Base-by-base conservation (phyloP, 108 stramenopile genomes). In the Skeletonema marinoi region DNA sequence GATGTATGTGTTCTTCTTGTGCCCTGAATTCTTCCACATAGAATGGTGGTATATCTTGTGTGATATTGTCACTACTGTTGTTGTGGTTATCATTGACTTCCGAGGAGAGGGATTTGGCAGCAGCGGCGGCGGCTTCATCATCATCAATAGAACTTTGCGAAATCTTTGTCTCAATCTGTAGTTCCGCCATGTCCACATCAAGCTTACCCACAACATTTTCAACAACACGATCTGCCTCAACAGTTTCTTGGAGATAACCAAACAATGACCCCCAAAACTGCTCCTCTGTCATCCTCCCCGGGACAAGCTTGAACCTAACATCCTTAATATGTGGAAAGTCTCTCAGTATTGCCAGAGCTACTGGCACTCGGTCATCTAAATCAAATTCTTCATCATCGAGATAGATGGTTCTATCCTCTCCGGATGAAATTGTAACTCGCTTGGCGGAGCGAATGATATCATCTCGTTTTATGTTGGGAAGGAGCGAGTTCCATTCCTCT, bases 291-390 rank as follows among this genome's bases (percentile, higher is more conserved):
- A 83, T 42, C 36, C 29, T 60, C 1, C 78, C 71, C 66, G 82
- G 82, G 7, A 83, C 82, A 14, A 83, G 42, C 46, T 75, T 83
- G 54, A 83, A 83, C 33, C 82, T 61, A 2, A 83, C 65, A 61
- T 81, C 80, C 38, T 75, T 81, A 7, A 81, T 32, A 38, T 70
- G 80, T 12, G 80, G 80, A 16, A 70, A 58, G 65, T 65, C 74
- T 17, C 69, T 41, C 14, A 81, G 38, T 75, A 81, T 75, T 36
- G 68, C 80, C 54, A 81, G 44, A 6, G 74, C 73, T 14, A 70
- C 63, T 14, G 73, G 69, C 10, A 81, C 74, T 32, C 75, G 74
- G 5, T 81, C 80, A 48, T 81, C 80, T 6, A 81, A 46, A 54
- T 81, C 80, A 64, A 81, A 81, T 13, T 48, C 32, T 36, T 70